Evolutionary conservation across 2,329 filamentous ascomycete genomes (phyloP).

Genomic region (Harringtonia lauricola): DNA sequence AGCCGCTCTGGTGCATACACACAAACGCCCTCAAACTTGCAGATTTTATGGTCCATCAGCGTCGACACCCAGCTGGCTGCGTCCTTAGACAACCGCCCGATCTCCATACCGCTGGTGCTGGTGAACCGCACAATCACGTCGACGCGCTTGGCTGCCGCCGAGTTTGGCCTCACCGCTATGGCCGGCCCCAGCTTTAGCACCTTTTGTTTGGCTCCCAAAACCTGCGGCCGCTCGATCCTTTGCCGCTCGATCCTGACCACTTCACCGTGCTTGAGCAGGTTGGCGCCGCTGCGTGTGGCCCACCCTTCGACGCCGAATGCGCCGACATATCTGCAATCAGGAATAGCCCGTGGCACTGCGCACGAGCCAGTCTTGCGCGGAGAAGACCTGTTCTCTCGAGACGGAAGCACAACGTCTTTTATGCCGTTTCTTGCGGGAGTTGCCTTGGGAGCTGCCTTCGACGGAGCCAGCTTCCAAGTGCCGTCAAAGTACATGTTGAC

Average conservation of each 20-base stretch:
- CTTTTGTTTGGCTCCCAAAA: conserved; percentile 26
- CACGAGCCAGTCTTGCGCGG: too few relatives aligned
- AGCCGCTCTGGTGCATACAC: conserved; percentile 81
- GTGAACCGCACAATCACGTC: conserved; percentile 92
- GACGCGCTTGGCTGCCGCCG: conserved; percentile 51
- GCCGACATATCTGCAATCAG: conserved; percentile 62
- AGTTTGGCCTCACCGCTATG: conserved; percentile 25
- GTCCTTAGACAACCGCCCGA: conserved; percentile 80
- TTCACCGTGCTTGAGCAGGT: conserved; percentile 71
- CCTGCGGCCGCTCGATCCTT: conserved; percentile 50
- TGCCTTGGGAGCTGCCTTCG: neutral
- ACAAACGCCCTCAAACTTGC: conserved; percentile 75
- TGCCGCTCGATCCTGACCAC: conserved; percentile 77
- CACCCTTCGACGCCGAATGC: conserved; percentile 87
- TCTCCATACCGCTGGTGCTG: conserved; percentile 64
- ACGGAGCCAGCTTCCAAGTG: conserved; percentile 37
- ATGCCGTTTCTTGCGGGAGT: conserved; percentile 3
- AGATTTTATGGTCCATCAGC: conserved; percentile 81
- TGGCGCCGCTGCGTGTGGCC: conserved; percentile 74
- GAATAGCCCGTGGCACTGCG: conserved; percentile 18
- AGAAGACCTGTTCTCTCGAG: conserved; percentile 1
- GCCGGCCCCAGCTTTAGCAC: conserved; percentile 26
- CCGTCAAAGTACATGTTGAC: conserved; percentile 63
- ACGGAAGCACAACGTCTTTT: neutral
- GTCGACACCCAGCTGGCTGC: conserved; percentile 86